phyloP scores from a whole-genome alignment of 805 yeast genomes.

The Metschnikowia cerradonensis region DNA sequence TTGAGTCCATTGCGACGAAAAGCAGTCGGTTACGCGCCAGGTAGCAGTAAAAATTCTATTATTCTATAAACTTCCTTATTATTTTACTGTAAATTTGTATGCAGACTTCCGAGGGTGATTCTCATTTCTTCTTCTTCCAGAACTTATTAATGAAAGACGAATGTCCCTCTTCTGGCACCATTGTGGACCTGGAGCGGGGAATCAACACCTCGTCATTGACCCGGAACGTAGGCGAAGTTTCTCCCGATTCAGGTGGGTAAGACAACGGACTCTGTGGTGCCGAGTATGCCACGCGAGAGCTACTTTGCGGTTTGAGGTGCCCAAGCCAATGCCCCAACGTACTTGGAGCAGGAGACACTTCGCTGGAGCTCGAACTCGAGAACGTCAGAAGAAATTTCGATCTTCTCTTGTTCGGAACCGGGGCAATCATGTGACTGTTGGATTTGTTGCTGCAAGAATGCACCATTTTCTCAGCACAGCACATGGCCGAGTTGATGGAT shows the following conservation, averaged over 20 bases:
- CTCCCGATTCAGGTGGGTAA: slow-evolving; percentile 5
- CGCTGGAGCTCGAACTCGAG: slow-evolving; percentile 10
- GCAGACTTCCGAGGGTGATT: not conserved
- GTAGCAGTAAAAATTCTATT: slow-evolving; percentile 1
- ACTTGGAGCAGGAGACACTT: slow-evolving; percentile 9
- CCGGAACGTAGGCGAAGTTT: slow-evolving; percentile 5
- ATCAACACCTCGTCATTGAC: slow-evolving; percentile 3
- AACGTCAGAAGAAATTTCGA: slow-evolving; percentile 9
- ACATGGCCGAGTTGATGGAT: not conserved
- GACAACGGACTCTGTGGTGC: slow-evolving; percentile 15
- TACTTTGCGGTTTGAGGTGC: slow-evolving; percentile 9
- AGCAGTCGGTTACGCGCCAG: not conserved
- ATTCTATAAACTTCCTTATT: slow-evolving; percentile 2
- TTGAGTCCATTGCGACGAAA: not conserved
- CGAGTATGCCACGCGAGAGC: slow-evolving; percentile 12
- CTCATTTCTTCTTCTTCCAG: slow-evolving; percentile 19
- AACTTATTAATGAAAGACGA: slow-evolving; percentile 17
- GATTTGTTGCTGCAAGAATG: not conserved
- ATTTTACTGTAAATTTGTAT: not conserved
- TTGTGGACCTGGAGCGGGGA: slow-evolving; percentile 9
- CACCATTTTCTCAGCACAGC: not conserved
- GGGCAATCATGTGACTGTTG: slow-evolving; percentile 6
- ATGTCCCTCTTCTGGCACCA: slow-evolving; percentile 7
- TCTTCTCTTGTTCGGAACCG: slow-evolving; percentile 12
- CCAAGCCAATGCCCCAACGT: slow-evolving; percentile 6